A percentile compares a stretch with the other conserved stretches of the same genome.
These are phyloP conservation scores for Penicillium fimorum DNA, from an alignment of 495 filamentous ascomycete genomes.

Conservation along the genomic window DNA sequence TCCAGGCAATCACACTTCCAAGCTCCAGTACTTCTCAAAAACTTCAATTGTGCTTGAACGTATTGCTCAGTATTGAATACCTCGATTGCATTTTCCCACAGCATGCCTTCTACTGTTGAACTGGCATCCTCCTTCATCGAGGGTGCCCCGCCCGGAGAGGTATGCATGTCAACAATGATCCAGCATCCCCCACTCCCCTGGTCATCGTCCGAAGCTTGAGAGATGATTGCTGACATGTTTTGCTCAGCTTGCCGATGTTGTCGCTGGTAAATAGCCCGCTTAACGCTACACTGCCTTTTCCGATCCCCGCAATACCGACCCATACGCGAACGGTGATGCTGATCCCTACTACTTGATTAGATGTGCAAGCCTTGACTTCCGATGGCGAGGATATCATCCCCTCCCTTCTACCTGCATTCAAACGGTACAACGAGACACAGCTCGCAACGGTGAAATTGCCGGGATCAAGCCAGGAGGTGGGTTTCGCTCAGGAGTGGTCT, in stretches of 20 bases:
- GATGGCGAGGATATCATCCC: slow-evolving; percentile 65
- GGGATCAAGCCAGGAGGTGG: slow-evolving; percentile 71
- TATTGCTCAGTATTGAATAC: not conserved
- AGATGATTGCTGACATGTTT: slow-evolving; percentile 8
- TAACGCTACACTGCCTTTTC: not conserved
- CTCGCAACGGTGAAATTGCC: slow-evolving; percentile 85
- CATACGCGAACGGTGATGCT: slow-evolving; percentile 15
- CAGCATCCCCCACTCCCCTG: slow-evolving; percentile 2
- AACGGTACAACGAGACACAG: slow-evolving; percentile 95
- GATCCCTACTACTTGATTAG: slow-evolving; percentile 44
- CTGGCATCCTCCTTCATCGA: slow-evolving; percentile 86
- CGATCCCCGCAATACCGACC: slow-evolving; percentile 10
- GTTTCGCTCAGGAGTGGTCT: slow-evolving; percentile 12
- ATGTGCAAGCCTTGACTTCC: slow-evolving; percentile 81
- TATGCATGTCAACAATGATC: slow-evolving; percentile 42
- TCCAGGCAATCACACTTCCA: slow-evolving; percentile 4
- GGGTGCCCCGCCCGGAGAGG: slow-evolving; percentile 95
- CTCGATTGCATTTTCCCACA: not conserved
- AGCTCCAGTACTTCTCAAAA: not conserved
- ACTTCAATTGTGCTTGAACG: not conserved
- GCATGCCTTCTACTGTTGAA: slow-evolving; percentile 51
- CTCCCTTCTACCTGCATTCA: slow-evolving; percentile 77
- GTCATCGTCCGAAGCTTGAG: slow-evolving; percentile 4
- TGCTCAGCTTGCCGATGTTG: slow-evolving; percentile 78
- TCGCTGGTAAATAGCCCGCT: slow-evolving; percentile 63